Base-by-base conservation (phyloP, 345 rosid species). In the Salix purpurea region DNA sequence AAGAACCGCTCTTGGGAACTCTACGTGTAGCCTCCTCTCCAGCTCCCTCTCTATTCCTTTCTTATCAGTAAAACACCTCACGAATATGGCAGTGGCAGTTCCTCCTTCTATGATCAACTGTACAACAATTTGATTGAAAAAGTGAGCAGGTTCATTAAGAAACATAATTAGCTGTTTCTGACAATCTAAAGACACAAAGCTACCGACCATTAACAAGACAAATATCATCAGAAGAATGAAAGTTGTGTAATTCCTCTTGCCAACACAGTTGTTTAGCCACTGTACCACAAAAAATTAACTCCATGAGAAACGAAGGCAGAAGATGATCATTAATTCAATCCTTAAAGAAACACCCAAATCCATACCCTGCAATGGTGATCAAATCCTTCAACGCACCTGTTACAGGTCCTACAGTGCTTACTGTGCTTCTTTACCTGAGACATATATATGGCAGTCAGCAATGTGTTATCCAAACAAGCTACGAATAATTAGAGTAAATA, bases 281-380 rank as follows among this genome's bases (percentile, higher is more conserved):
- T 96, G 91, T 62, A 84, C 76, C 67, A 71, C 65, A 44, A 69
- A 69, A 52, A 78, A 56, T 46, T 42, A 74, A 70, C 28, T 46
- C 73, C 11, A 18, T 30, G 40, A 58, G 28, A 39, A 44, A 58
- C 18, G 37, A 76, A 12, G 11, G 30, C 14, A 21, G 40, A 67
- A 21, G 56, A 39, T 37, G 5, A 52, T 12, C 8, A 58, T 16
- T 13, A 70, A 48, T 52, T 48, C 24, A 21, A 67, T 32, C 5
- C 36, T 3, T 13, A 21, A 50, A 71, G 11, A 69, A 6, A 42
- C 24, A 15, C 15, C 62, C 52, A 74, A 28, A 12, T 26, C 5
- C 82, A 77, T 87, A 93, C 99, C 86, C 98, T 87, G 89, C 99
- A 96, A 82, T 96, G 99, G 80, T 96, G 99, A 83, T 96, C 99